Evolutionary conservation across 129 eudicot genomes (phyloP).

Genomic region (carrot (Daucus carota)): DH1_v3.0 NC_030384.2:14424501-14425000

Average conservation of each 20-base stretch:
- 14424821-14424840: conserved; percentile 39
- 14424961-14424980: background rate
- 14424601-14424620: background rate
- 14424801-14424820: conserved; percentile 29
- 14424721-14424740: background rate
- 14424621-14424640: too few species aligned
- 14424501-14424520: conserved; percentile 19
- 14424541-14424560: conserved; percentile 12
- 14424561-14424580: conserved; percentile 47
- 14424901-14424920: conserved; percentile 58
- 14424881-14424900: conserved; percentile 61
- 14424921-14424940: conserved; percentile 85
- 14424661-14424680: background rate
- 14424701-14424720: too few species aligned
- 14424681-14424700: too few species aligned
- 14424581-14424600: conserved; percentile 45
- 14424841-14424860: conserved; percentile 36
- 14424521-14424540: conserved; percentile 37
- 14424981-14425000: background rate
- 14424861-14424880: conserved; percentile 56
- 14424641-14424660: background rate
- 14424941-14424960: conserved; percentile 19
- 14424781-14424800: conserved; percentile 49
- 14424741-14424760: conserved; percentile 6
- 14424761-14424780: conserved; percentile 52